These are phyloP conservation scores for Chondrus crispus DNA, from an alignment of 23 red algal species.

Conservation along the genomic window DNA sequence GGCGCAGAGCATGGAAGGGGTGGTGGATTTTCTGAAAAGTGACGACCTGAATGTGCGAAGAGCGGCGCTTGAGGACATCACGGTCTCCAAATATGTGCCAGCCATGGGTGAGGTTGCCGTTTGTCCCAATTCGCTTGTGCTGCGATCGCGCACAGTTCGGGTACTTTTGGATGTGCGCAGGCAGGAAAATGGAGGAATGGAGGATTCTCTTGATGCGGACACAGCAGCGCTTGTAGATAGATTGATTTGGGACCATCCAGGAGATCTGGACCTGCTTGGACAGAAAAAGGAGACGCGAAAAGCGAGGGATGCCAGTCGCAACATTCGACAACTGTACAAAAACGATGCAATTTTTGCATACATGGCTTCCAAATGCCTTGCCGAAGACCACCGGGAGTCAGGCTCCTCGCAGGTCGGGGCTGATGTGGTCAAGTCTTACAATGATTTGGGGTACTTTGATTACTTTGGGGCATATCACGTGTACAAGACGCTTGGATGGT, in stretches of 20 bases:
- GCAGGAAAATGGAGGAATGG: not conserved
- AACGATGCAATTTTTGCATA: slow-evolving; percentile 75
- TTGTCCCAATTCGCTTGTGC: slow-evolving; percentile 64
- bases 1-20: slow-evolving; percentile 19
- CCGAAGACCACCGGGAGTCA: slow-evolving; percentile 22
- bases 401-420: not conserved
- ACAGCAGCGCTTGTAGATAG: slow-evolving; percentile 26
- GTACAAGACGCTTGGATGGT: slow-evolving; percentile 78
- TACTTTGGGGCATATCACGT: slow-evolving; percentile 89
- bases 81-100: slow-evolving; percentile 28
- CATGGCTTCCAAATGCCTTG: slow-evolving; percentile 26
- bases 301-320: slow-evolving; percentile 33
- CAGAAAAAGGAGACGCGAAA: slow-evolving; percentile 58
- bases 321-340: slow-evolving; percentile 72
- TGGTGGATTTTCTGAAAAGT: slow-evolving; percentile 45
- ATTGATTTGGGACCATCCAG: slow-evolving; percentile 80
- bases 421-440: slow-evolving; percentile 34
- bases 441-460: slow-evolving; percentile 74
- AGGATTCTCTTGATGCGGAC: slow-evolving; percentile 9
- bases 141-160: slow-evolving; percentile 57
- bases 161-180: slow-evolving; percentile 25
- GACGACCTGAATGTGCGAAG: slow-evolving; percentile 48
- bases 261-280: slow-evolving; percentile 58
- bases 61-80: slow-evolving; percentile 78
- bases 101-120: slow-evolving; percentile 35